Evolutionary conservation across 345 rosid genomes (phyloP).

Genomic region (Gossypium thurberi): DNA sequence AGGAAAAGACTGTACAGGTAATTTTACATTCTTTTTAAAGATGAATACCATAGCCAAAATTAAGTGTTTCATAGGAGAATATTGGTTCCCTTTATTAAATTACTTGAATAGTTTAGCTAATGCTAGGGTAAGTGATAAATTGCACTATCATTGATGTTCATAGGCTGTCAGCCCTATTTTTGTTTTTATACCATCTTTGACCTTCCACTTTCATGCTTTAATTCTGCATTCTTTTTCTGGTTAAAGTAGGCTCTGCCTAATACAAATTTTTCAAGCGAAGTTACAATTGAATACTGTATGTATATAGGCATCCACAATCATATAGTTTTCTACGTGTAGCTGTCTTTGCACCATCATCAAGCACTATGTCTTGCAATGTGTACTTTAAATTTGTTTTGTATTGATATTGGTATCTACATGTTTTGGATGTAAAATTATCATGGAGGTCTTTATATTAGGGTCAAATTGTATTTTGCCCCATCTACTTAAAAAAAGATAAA

Average conservation of each 20-base stretch:
- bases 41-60: slow-evolving; percentile 26
- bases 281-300: not conserved
- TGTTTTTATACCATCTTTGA: not conserved
- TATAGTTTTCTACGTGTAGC: not conserved
- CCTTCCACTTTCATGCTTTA: not conserved
- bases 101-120: not conserved
- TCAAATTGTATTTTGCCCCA: too few relatives aligned
- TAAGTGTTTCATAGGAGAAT: not conserved
- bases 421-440: too few relatives aligned
- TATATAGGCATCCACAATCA: not conserved
- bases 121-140: not conserved
- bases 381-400: not conserved
- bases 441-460: too few relatives aligned
- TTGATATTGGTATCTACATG: not conserved
- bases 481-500: too few relatives aligned
- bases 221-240: not conserved
- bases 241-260: not conserved
- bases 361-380: not conserved
- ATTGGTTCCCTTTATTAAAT: not conserved
- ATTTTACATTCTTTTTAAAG: slow-evolving; percentile 3
- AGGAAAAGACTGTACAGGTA: not conserved
- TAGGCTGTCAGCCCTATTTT: not conserved
- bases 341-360: not conserved
- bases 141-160: not conserved
- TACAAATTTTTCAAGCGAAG: not conserved